Evolutionary conservation across 345 rosid genomes (phyloP).

Genomic region (Heritiera fomes): DNA sequence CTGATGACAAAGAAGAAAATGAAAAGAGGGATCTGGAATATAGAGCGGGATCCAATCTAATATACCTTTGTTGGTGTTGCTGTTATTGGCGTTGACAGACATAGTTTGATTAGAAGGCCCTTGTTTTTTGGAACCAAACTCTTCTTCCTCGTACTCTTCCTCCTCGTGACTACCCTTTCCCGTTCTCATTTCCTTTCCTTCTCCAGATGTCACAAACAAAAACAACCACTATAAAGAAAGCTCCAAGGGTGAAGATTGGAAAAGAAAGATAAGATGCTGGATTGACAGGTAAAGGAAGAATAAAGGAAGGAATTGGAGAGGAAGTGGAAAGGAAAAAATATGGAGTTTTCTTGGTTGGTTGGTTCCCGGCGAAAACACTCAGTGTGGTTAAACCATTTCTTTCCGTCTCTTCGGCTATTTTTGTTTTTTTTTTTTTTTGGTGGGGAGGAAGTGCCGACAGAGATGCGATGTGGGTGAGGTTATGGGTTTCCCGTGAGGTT

Average conservation of each 20-base stretch:
- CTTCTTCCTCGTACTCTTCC: slow-evolving; percentile 85
- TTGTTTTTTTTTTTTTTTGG: not conserved
- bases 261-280: not conserved
- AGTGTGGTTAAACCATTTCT: not conserved
- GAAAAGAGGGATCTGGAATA: not conserved
- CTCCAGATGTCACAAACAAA: not conserved
- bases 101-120: slow-evolving; percentile 44
- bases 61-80: slow-evolving; percentile 44
- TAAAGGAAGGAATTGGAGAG: slow-evolving; percentile 11
- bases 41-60: slow-evolving; percentile 40
- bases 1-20: not conserved
- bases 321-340: not conserved
- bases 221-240: not conserved
- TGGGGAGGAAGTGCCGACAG: not conserved
- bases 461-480: slow-evolving; percentile 25
- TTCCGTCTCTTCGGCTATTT: too few species aligned
- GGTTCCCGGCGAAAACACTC: slow-evolving; percentile 16
- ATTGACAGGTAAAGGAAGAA: not conserved
- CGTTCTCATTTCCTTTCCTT: slow-evolving; percentile 53
- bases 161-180: slow-evolving; percentile 71
- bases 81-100: slow-evolving; percentile 22
- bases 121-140: slow-evolving; percentile 58
- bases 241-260: not conserved
- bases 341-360: slow-evolving; percentile 5
- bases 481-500: slow-evolving; percentile 37